Conservation (phyloP, 495 filamentous ascomycete genomes). For the Neurospora discreta region DNA sequence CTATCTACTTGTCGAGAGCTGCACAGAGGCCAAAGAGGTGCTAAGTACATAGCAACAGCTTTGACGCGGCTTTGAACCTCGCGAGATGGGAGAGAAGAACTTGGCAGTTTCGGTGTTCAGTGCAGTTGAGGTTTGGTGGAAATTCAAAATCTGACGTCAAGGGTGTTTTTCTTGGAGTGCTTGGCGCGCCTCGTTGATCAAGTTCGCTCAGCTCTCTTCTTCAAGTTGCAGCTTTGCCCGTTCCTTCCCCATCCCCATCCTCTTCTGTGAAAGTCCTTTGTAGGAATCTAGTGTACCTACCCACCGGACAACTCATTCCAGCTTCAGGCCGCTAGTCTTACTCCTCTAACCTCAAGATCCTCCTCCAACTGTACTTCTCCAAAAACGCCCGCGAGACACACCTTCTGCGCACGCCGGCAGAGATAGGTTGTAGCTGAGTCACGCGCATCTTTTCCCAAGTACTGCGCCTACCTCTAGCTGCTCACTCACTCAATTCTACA, state of each 20-base stretch:
- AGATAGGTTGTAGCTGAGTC: neutral
- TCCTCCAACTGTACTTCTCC: neutral
- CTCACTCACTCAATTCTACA: neutral
- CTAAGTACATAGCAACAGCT: too few relatives aligned
- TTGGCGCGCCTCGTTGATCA: neutral
- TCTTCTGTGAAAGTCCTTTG: neutral
- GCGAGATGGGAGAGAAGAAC: too few relatives aligned
- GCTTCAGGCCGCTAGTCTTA: neutral
- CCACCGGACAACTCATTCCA: neutral
- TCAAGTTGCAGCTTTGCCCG: neutral
- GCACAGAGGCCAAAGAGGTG: too few relatives aligned
- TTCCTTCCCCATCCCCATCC: neutral
- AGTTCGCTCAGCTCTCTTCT: neutral
- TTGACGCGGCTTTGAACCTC: too few relatives aligned
- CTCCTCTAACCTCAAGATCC: neutral
- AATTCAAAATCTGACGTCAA: neutral
- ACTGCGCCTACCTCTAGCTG: neutral
- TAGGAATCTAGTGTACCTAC: too few relatives aligned
- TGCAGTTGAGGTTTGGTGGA: neutral
- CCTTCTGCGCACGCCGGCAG: neutral
- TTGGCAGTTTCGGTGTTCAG: neutral
- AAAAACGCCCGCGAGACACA: neutral
- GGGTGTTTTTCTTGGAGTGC: neutral
- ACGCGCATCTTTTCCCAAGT: neutral
- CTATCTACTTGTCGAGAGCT: too few relatives aligned